Conservation (phyloP, 331 rosid genomes). For the Saraca asoca region DNA sequence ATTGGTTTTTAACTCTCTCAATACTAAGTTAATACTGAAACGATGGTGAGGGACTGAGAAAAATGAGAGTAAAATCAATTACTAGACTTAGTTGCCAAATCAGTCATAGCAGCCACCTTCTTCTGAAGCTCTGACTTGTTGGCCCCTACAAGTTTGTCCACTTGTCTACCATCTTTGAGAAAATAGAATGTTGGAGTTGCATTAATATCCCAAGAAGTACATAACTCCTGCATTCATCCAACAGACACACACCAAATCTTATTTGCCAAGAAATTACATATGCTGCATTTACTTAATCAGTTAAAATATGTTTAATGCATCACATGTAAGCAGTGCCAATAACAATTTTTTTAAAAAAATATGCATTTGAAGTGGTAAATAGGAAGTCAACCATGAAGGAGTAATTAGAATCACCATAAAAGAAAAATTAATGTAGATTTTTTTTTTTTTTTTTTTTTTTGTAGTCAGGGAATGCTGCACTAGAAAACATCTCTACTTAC, state of each 20-base stretch:
- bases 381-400: neutral
- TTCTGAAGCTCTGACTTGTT: constrained; percentile 61
- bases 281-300: neutral
- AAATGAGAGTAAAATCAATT: constrained; percentile 1
- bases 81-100: constrained; percentile 11
- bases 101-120: constrained; percentile 49
- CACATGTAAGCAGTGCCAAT: neutral
- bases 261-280: neutral
- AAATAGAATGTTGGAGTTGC: constrained; percentile 77
- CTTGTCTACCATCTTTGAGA: constrained; percentile 58
- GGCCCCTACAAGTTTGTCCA: constrained; percentile 77
- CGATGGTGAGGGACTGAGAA: neutral
- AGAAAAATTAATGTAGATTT: neutral
- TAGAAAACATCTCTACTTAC: constrained; percentile 44
- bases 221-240: constrained; percentile 57
- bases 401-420: neutral
- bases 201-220: constrained; percentile 69
- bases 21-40: neutral
- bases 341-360: no score
- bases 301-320: neutral
- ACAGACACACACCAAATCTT: neutral
- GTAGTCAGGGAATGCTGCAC: neutral
- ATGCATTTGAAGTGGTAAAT: no score
- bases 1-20: neutral
- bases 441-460: neutral